Percentiles rank a stretch among this genome's conserved stretches.
Evolutionary conservation across 257 asterid genomes (phyloP).

Genomic region (Nicotiana paniculata): DNA sequence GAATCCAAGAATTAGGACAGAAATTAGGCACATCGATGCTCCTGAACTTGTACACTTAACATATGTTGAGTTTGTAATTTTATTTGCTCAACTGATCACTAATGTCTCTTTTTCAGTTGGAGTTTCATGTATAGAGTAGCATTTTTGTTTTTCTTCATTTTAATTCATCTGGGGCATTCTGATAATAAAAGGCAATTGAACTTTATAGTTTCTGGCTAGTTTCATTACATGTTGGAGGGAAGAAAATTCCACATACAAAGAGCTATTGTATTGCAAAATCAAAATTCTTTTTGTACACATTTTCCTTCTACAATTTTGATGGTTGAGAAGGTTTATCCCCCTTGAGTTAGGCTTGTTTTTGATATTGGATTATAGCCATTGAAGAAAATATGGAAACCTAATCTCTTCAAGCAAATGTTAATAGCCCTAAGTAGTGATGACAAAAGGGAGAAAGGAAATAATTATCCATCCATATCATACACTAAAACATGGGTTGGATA

Average conservation of each 20-base stretch:
- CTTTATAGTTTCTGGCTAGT: neutral
- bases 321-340: no score
- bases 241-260: neutral
- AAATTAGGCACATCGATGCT: slow-evolving; percentile 23
- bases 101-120: neutral
- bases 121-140: neutral
- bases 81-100: slow-evolving; percentile 3
- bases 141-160: neutral
- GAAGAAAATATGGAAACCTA: no score
- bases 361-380: no score
- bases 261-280: no score
- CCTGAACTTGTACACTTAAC: slow-evolving; percentile 31
- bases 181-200: neutral
- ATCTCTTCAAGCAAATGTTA: no score
- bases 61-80: slow-evolving; percentile 16
- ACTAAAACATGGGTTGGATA: no score
- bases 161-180: neutral
- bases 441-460: no score
- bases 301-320: neutral
- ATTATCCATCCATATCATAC: no score
- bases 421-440: no score
- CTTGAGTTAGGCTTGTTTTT: no score
- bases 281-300: neutral
- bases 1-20: slow-evolving; percentile 22
- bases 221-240: neutral